Percentiles rank a stretch among this genome's conserved stretches.
These are phyloP conservation scores for Lactarius deliciosus DNA, from an alignment of 768 basidiomycete genomes.

Conservation along the genomic window DNA sequence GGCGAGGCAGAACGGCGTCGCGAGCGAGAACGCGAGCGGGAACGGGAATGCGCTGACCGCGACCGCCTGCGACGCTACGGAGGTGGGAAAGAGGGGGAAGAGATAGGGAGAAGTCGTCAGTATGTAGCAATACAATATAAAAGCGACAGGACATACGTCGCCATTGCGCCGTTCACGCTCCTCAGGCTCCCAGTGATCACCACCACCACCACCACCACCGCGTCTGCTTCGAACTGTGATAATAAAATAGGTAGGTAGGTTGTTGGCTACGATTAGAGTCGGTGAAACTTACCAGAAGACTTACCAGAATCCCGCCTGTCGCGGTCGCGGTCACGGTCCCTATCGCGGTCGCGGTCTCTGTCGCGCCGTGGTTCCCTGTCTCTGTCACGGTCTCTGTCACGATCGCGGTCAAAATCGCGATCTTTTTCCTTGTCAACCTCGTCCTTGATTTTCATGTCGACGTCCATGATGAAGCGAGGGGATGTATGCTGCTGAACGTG, in stretches of 20 bases:
- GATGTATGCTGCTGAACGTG: not conserved
- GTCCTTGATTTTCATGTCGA: slow-evolving; percentile 80
- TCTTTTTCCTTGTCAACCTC: slow-evolving; percentile 65
- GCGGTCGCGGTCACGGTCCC: slow-evolving; percentile 40
- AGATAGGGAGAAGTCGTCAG: slow-evolving; percentile 6
- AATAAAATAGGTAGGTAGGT: slow-evolving; percentile 31
- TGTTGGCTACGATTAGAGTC: slow-evolving; percentile 13
- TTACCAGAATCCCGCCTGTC: slow-evolving; percentile 59
- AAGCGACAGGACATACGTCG: slow-evolving; percentile 48
- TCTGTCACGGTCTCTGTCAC: slow-evolving; percentile 45
- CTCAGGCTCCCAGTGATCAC: slow-evolving; percentile 86
- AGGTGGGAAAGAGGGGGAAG: not conserved
- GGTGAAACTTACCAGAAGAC: slow-evolving; percentile 26
- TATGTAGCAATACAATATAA: not conserved
- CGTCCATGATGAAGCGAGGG: slow-evolving; percentile 53
- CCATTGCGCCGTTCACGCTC: slow-evolving; percentile 57
- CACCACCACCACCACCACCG: slow-evolving; percentile 36
- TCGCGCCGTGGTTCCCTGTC: slow-evolving; percentile 51
- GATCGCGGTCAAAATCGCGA: slow-evolving; percentile 44
- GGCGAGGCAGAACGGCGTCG: slow-evolving; percentile 68
- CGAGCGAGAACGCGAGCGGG: slow-evolving; percentile 68
- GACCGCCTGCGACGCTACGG: slow-evolving; percentile 28
- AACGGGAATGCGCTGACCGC: slow-evolving; percentile 51
- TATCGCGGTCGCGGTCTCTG: slow-evolving; percentile 44
- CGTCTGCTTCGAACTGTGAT: slow-evolving; percentile 46